phyloP scores from a whole-genome alignment of 1,284 basidiomycete species.

The Pyrrhoderma noxium region DNA sequence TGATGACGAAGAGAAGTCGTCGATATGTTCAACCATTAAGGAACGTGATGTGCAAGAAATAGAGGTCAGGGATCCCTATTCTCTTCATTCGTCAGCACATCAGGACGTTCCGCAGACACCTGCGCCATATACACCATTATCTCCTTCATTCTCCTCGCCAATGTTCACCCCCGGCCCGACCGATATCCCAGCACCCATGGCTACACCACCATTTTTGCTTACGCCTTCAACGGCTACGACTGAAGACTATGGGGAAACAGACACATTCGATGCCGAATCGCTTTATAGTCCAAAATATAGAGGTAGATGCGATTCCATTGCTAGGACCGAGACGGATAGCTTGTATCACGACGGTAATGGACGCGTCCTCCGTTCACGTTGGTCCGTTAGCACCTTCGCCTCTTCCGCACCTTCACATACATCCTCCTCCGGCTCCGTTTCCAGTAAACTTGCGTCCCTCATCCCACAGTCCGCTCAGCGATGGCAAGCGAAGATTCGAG shows the following conservation, averaged over 20 bases:
- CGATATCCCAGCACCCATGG: no score
- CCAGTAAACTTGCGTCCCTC: constrained; percentile 5
- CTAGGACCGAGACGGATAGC: background rate
- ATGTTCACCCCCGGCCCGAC: no score
- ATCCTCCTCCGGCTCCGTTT: constrained; percentile 6
- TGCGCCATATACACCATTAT: background rate
- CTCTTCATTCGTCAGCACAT: background rate
- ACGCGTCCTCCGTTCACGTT: constrained; percentile 11
- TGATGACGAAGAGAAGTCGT: constrained; percentile 7
- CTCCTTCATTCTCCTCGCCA: no score
- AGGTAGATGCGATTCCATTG: no score
- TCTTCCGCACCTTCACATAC: constrained; percentile 1
- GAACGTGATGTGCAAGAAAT: no score
- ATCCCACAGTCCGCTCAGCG: no score
- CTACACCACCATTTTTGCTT: background rate
- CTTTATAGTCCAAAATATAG: background rate
- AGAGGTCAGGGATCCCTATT: no score
- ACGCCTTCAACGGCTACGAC: background rate
- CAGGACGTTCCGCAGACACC: background rate
- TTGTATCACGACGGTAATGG: constrained; percentile 6
- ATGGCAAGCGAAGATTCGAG: background rate
- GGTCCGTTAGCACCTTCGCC: constrained; percentile 15
- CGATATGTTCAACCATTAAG: no score
- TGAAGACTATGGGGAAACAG: background rate
- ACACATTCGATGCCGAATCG: constrained; percentile 5